Base-by-base conservation (phyloP, 1,284 basidiomycete species). In the Rhizoctonia solani region DNA sequence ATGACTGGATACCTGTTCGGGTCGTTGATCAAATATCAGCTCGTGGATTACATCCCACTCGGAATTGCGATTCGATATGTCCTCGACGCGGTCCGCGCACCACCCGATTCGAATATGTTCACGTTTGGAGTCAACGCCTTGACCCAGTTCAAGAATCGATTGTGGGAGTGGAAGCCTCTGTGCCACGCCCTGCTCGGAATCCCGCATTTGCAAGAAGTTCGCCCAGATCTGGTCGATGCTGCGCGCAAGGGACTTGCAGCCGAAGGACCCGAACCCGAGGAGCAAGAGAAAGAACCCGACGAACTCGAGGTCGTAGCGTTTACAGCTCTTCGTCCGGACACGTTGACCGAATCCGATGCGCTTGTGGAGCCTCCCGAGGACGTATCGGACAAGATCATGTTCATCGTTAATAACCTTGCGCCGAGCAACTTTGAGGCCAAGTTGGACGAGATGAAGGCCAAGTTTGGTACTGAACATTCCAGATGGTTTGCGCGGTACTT, bases 401-500 rank as follows among this genome's bases (percentile, higher is more conserved):
- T 99, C 82, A 94, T 98, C 73, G 88, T 99, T 79, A 99, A 99
- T 81, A 98, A 99, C 74, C 85, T 99, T 59, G 94, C 96, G 0
- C 92, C 93, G 2, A 92, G 83, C 78, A 99, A 99, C 76, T 93
- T 98, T 72, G 93, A 95, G 44, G 75, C 83, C 32, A 98, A 98
- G 78, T 79, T 95, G 37, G 77, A 79, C 46, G 95, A 97, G 74
- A 93, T 98, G 86, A 82, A 82, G 69, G 85, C 86, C 56, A 80
- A 90, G 67, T 95, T 95, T 76, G 84, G 90, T 54, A 88, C 93
- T 71, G 81, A 85, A 54, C 87, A 94, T 74, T 87, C 95, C 41
- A 85, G 90, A 67, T 99, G 97, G 97, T 97, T 99, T 75, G 95
- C 97, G 44, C 90, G 95, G 76, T 99, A 99, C 78, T 85, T 99